These are phyloP conservation scores for Kalmusia sp. DNA, from an alignment of 2,329 filamentous ascomycete genomes.

Conservation along the genomic window DNA sequence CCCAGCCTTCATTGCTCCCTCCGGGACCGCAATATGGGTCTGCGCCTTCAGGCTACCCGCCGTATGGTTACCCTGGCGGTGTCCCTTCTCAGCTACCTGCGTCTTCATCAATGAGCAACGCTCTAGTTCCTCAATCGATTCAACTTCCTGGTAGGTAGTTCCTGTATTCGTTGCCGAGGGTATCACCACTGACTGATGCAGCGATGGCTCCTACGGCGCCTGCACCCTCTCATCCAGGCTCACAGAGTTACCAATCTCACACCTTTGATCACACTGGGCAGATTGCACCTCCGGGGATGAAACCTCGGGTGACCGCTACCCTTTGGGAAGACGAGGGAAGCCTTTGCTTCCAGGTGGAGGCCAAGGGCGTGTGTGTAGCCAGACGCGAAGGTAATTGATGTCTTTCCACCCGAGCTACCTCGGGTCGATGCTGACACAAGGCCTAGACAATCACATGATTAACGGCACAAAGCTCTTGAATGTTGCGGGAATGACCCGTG, in stretches of 20 bases:
- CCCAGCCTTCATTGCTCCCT: constrained; percentile 76
- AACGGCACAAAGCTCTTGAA: constrained; percentile 97
- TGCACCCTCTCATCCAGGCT: constrained; percentile 32
- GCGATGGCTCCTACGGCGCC: constrained; percentile 45
- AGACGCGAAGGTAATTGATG: constrained; percentile 78
- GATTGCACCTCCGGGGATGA: constrained; percentile 90
- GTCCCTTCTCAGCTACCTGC: constrained; percentile 77
- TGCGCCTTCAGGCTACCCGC: constrained; percentile 63
- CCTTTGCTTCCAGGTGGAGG: constrained; percentile 96
- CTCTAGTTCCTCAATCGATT: constrained; percentile 73
- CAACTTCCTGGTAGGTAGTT: constrained; percentile 63
- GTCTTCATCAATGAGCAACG: constrained; percentile 71
- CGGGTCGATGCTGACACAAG: not conserved
- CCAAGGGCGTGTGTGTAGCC: constrained; percentile 93
- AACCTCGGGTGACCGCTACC: constrained; percentile 93
- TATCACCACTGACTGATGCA: too few relatives aligned
- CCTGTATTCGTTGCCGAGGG: too few relatives aligned
- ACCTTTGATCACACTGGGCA: constrained; percentile 90
- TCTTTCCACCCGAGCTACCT: too few relatives aligned
- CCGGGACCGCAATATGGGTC: constrained; percentile 74
- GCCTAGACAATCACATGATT: constrained; percentile 94
- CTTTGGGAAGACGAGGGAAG: constrained; percentile 98
- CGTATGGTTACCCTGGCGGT: constrained; percentile 79
- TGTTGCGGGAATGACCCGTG: constrained; percentile 97
- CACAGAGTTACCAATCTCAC: constrained; percentile 51